Evolutionary conservation across 1,284 basidiomycete species (phyloP).

Genomic region (Leccinum laetum): DNA sequence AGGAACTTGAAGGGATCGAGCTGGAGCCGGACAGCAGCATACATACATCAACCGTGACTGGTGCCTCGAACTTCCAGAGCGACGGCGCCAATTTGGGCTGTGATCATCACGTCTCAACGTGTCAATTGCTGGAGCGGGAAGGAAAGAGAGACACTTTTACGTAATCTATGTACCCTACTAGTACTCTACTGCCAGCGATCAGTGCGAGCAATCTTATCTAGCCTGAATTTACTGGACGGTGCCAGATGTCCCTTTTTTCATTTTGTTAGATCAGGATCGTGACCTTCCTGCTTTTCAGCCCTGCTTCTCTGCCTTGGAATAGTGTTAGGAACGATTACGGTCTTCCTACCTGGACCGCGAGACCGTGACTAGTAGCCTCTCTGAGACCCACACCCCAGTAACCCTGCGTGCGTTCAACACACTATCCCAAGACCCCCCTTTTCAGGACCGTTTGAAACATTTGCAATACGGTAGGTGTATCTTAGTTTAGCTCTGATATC

Average conservation of each 20-base stretch:
- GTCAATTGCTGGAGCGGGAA: not conserved
- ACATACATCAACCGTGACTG: not conserved
- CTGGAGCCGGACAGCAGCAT: not conserved
- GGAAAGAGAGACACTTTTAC: not conserved
- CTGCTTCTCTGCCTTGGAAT: not conserved
- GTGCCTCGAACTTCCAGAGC: not conserved
- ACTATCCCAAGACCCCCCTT: too few relatives aligned
- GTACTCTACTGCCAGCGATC: not conserved
- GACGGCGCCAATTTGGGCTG: not conserved
- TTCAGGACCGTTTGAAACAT: not conserved
- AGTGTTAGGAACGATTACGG: too few relatives aligned
- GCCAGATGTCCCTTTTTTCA: not conserved
- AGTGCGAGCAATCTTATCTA: not conserved
- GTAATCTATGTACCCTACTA: not conserved
- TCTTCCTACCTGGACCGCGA: not conserved
- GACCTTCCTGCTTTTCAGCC: too few relatives aligned
- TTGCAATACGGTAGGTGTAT: not conserved
- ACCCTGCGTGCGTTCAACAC: not conserved
- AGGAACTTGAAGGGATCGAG: not conserved
- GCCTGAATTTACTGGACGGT: not conserved
- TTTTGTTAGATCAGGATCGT: not conserved
- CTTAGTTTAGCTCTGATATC: not conserved
- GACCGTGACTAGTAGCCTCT: not conserved
- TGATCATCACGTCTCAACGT: not conserved
- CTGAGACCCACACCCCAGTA: not conserved